Conservation (phyloP, 306 rosid species). For the Spatholobus suberectus region DNA sequence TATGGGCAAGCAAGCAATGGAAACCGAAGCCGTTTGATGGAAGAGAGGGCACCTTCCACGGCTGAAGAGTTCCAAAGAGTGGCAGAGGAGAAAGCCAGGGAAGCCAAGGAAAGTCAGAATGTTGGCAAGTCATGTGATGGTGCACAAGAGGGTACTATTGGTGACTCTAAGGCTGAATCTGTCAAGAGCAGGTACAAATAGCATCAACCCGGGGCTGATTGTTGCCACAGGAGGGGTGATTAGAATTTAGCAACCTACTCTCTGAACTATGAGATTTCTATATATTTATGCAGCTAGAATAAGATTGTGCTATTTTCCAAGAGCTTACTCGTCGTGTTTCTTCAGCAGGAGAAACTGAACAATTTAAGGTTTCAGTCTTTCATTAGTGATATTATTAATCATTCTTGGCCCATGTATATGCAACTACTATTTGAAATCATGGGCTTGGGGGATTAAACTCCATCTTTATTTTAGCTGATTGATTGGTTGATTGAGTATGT, state of each 20-base stretch:
- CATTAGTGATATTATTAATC: background rate
- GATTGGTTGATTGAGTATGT: background rate
- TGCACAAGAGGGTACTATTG: conserved; percentile 19
- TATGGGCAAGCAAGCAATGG: conserved; percentile 42
- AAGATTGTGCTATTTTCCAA: conserved; percentile 14
- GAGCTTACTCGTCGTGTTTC: background rate
- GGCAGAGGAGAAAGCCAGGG: conserved; percentile 48
- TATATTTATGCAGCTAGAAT: background rate
- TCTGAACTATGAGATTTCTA: background rate
- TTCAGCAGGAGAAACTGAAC: background rate
- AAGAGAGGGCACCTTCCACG: conserved; percentile 52
- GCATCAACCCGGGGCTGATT: background rate
- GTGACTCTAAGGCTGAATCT: conserved; percentile 29
- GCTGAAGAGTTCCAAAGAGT: conserved; percentile 58
- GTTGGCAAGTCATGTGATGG: conserved; percentile 4
- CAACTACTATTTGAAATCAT: conserved; percentile 15
- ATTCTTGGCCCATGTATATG: conserved; percentile 1
- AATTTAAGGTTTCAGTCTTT: background rate
- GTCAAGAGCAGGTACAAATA: conserved; percentile 15
- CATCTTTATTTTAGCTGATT: background rate
- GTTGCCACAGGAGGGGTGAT: conserved; percentile 6
- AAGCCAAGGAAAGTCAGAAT: conserved; percentile 27
- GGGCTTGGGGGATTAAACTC: background rate
- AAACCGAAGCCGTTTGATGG: conserved; percentile 37
- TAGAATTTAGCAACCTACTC: conserved; percentile 13